These are phyloP conservation scores for Sicyos baderoa DNA, from an alignment of 306 rosid genomes.

Conservation along the genomic window DNA sequence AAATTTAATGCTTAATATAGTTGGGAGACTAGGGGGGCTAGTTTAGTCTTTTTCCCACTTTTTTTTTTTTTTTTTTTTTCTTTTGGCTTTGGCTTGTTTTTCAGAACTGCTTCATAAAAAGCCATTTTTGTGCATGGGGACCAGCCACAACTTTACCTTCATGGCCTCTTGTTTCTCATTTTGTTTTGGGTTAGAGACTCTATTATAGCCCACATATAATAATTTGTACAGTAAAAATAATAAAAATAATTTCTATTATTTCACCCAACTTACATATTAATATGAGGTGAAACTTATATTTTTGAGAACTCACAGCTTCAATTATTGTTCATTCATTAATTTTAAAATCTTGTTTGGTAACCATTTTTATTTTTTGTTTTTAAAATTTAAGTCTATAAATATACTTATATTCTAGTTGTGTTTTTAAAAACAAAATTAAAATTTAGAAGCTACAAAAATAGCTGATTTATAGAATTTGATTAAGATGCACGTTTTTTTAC, in stretches of 20 bases:
- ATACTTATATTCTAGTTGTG: too few species aligned
- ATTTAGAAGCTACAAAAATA: too few species aligned
- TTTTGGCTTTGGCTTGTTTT: neutral
- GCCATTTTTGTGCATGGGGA: neutral
- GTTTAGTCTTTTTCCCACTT: neutral
- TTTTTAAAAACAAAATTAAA: too few species aligned
- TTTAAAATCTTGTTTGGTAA: too few species aligned
- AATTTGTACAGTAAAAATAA: neutral
- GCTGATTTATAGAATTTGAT: too few species aligned
- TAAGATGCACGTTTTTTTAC: too few species aligned
- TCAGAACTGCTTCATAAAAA: neutral
- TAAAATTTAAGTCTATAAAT: too few species aligned
- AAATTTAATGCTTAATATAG: conserved; percentile 20
- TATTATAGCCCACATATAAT: neutral
- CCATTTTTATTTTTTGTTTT: too few species aligned
- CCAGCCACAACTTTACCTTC: neutral
- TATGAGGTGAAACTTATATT: too few species aligned
- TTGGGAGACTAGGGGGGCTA: conserved; percentile 8
- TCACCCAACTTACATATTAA: neutral
- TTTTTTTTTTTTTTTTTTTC: neutral
- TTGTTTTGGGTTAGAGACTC: neutral
- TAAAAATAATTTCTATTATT: neutral
- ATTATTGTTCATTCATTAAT: too few species aligned
- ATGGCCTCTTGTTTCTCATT: neutral
- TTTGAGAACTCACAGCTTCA: too few species aligned